These are phyloP conservation scores for Colletotrichum australisinense DNA, from an alignment of 2,329 filamentous ascomycete genomes.

Conservation along the genomic window DNA sequence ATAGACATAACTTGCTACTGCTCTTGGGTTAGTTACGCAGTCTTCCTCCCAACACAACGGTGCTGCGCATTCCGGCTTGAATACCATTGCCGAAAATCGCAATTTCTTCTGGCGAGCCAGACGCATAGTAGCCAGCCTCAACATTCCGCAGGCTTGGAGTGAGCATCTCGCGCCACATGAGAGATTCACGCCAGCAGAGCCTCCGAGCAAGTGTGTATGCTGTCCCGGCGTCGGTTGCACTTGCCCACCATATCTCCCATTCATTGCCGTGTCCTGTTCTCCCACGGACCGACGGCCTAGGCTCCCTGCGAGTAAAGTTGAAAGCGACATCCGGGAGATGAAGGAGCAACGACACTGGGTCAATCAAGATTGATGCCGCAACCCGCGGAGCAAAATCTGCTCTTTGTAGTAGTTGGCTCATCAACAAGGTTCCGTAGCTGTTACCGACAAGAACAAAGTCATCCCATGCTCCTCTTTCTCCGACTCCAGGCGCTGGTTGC, in stretches of 20 bases:
- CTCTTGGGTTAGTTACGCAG: slow-evolving; percentile 37
- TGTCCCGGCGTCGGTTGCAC: slow-evolving; percentile 75
- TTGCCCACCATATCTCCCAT: slow-evolving; percentile 78
- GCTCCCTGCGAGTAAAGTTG: slow-evolving; percentile 64
- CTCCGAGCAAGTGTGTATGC: slow-evolving; percentile 72
- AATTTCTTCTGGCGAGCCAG: slow-evolving; percentile 16
- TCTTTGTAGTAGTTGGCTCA: slow-evolving; percentile 64
- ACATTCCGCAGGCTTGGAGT: slow-evolving; percentile 17
- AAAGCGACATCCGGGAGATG: slow-evolving; percentile 73
- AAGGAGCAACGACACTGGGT: slow-evolving; percentile 69
- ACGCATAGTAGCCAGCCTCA: slow-evolving; percentile 25
- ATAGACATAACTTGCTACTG: slow-evolving; percentile 40
- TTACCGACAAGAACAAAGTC: slow-evolving; percentile 71
- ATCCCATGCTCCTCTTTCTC: slow-evolving; percentile 42
- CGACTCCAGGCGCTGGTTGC: slow-evolving; percentile 3
- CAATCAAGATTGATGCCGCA: slow-evolving; percentile 64
- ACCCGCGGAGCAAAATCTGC: slow-evolving; percentile 50
- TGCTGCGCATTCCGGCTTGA: slow-evolving; percentile 45
- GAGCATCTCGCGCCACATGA: slow-evolving; percentile 77
- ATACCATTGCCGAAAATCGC: slow-evolving; percentile 25
- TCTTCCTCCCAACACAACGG: slow-evolving; percentile 40
- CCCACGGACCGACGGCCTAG: slow-evolving; percentile 42
- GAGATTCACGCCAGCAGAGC: slow-evolving; percentile 79
- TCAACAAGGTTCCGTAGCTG: slow-evolving; percentile 65
- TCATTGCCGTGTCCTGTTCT: slow-evolving; percentile 66